Conservation (phyloP, 2,329 filamentous ascomycete genomes). For the Phialophora verrucosa region DNA sequence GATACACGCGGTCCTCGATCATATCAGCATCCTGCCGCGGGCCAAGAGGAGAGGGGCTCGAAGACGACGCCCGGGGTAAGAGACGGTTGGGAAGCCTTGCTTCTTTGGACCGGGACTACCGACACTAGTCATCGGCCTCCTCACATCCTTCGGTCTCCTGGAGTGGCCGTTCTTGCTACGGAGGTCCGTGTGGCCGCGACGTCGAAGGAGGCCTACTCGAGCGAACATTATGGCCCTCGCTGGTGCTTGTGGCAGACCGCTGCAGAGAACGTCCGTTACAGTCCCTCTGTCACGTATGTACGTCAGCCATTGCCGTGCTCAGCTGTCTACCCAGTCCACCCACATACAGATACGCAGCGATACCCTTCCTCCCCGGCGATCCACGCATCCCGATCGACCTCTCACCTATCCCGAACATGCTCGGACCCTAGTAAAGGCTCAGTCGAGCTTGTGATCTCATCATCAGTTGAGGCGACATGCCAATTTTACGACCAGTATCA, state of each 20-base stretch:
- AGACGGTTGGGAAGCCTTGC: not conserved
- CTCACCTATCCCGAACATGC: not conserved
- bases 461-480: not conserved
- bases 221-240: no score
- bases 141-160: not conserved
- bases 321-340: not conserved
- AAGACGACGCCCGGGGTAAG: not conserved
- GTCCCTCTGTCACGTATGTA: not conserved
- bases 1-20: not conserved
- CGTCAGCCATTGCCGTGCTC: not conserved
- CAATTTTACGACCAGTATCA: not conserved
- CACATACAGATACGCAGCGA: not conserved
- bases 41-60: not conserved
- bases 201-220: not conserved
- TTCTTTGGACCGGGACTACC: not conserved
- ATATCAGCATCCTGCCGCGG: not conserved
- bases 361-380: not conserved
- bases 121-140: not conserved
- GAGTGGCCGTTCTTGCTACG: not conserved
- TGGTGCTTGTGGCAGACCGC: not conserved
- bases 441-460: not conserved
- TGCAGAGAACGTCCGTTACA: not conserved
- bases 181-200: not conserved
- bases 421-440: not conserved
- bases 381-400: not conserved